Percentiles rank a stretch among this genome's conserved stretches.
These are phyloP conservation scores for Candida albicans DNA, from an alignment of 1,139 yeast species.

Conservation along the genomic window DNA sequence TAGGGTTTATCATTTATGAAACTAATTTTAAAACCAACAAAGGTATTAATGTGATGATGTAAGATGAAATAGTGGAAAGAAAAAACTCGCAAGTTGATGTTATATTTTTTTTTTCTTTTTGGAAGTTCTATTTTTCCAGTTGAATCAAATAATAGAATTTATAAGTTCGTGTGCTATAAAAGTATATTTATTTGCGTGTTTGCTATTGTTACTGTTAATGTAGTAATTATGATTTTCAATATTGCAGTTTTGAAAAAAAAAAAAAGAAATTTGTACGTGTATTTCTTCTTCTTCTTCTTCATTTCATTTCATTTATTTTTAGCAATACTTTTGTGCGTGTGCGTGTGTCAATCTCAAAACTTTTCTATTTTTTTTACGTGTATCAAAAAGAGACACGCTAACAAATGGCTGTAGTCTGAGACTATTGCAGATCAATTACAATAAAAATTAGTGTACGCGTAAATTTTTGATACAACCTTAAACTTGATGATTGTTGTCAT, in stretches of 20 bases:
- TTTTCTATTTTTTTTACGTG: too few species aligned
- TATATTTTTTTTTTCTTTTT: background rate
- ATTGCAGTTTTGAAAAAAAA: background rate
- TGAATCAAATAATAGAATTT: background rate
- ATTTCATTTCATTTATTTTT: background rate
- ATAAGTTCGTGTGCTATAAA: background rate
- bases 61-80: background rate
- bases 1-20: slow-evolving; percentile 32
- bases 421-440: too few species aligned
- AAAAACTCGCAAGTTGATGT: background rate
- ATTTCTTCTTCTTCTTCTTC: background rate
- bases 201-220: background rate
- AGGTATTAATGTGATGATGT: background rate
- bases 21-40: background rate
- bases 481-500: too few species aligned
- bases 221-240: too few species aligned
- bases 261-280: background rate
- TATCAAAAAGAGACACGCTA: too few species aligned
- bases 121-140: slow-evolving; percentile 1
- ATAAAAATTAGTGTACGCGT: too few species aligned
- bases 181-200: background rate
- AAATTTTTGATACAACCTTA: too few species aligned
- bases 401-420: too few species aligned
- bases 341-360: too few species aligned
- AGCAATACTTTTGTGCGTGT: background rate